Base-by-base conservation (phyloP, 1,284 basidiomycete species). In the Marasmius oreades region DNA sequence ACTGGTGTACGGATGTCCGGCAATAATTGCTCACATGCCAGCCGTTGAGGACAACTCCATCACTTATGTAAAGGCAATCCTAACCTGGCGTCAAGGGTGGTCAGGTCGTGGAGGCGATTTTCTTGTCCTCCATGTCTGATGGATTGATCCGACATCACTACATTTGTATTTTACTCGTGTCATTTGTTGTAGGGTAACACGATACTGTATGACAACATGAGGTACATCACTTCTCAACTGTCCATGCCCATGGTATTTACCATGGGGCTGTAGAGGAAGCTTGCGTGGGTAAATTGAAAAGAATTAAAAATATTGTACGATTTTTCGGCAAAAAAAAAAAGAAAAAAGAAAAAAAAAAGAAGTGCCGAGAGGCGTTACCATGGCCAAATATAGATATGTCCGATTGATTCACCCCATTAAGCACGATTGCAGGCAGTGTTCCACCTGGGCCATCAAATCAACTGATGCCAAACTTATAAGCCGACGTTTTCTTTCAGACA, bases 401-500 rank as follows among this genome's bases (percentile, higher is more conserved):
- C 44, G 60, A 58, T 52, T 61, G 28, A 31, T 31, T 34, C 39
- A 24, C 20, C 42, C 55, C 58, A 61, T 61, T 53, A 59, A 33
- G 51, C 28, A 31, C 28, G 37, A 42, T 42, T 55, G 59, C 61
- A 62, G 58, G 55, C n/a, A n/a, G 56, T 55, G 47, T 58, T 56
- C 51, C 42, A 52, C 28, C 42, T 44, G 33, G 47, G 24, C 42
- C 53, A 57, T 61, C 59, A 61, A 24, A n/a, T 45, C 42, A 18
- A 52, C 24, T 57, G 59, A 60, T 57, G 44, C 50, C 52, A 50
- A 53, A 34, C 56, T 42, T 42, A 42, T 20, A 42, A 60, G 54
- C 59, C 59, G 59, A 59, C 52, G 53, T 52, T 55, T 59, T 58
- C 54, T 58, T 52, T 56, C 55, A 52, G 45, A 57, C 54, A 57